Base-by-base conservation (phyloP, 2,329 filamentous ascomycete species). In the Chalaropsis ovoidea region DNA sequence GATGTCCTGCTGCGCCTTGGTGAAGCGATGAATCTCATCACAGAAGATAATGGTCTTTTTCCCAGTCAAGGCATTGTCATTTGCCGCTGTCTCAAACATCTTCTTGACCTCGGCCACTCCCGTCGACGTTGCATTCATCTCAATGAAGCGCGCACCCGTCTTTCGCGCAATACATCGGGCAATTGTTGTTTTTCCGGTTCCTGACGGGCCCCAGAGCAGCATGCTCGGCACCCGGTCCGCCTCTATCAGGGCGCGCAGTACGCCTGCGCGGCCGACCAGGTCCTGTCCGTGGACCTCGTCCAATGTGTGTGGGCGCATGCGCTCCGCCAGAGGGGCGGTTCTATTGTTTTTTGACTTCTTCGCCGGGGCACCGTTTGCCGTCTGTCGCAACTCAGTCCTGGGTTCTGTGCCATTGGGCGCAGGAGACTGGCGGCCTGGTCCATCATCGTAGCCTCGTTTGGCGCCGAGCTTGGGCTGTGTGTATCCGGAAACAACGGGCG, bases 1-100 rank as follows among this genome's bases (percentile, higher is more conserved):
- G 0, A 96, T 88, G 75, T 97, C 94, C 73, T 99, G 94, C 74
- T 97, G 94, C 0, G 86, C 82, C 76, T 96, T 96, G 70, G 83
- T 88, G 78, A 96, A 96, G 35, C 93, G 81, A 75, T 96, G 91
- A 61, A 96, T 94, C 78, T 97, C 94, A 76, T 99, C 94, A 77
- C 93, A 96, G 74, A 99, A 99, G 69, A 99, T 85, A 69, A 99
- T 95, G 0, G 94, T 97, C 76, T 89, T 93, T 68, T 91, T 82
- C 1, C 93, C 93, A 0, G 90, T 95, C 63, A 97, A 78, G 0
- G 80, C 78, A 60, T 91, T 77, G 73, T 97, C 94, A 71, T 86
- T 89, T 67, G 83, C 85, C 0, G 94, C 92, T 70, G 96, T 91
- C 24, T 80, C 78, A 71, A 97, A 96, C 65, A 96, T 81, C 78